These are phyloP conservation scores for Verticillium longisporum DNA, from an alignment of 2,329 filamentous ascomycete genomes.

Conservation along the genomic window DNA sequence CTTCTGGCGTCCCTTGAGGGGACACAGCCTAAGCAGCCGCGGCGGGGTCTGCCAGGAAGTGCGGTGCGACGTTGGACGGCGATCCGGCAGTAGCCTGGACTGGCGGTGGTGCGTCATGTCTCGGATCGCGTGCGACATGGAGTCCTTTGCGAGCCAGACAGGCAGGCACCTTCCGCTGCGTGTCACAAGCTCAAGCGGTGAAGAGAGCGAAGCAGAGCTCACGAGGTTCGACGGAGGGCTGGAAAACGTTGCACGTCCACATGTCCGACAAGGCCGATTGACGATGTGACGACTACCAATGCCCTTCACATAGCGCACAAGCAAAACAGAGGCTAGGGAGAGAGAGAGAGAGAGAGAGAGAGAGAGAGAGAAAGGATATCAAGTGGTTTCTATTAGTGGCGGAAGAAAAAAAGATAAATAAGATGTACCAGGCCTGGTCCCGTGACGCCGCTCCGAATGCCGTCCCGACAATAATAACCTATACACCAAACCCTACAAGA, in stretches of 20 bases:
- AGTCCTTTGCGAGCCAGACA: no score
- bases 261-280: no score
- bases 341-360: no score
- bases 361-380: conserved; percentile 13
- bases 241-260: no score
- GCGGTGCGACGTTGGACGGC: neutral
- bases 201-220: neutral
- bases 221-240: no score
- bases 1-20: neutral
- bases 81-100: neutral
- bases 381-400: conserved; percentile 17
- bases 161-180: neutral
- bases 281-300: no score
- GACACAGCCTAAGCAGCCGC: neutral
- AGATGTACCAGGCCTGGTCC: neutral
- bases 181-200: neutral
- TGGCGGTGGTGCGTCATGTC: neutral
- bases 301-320: no score
- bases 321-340: neutral
- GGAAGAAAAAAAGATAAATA: conserved; percentile 9
- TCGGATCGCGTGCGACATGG: neutral
- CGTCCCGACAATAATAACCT: neutral
- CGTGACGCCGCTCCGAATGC: neutral
- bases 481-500: neutral
- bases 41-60: neutral